Base-by-base conservation (phyloP, 768 basidiomycete genomes). In the Psilocybe cubensis region DNA sequence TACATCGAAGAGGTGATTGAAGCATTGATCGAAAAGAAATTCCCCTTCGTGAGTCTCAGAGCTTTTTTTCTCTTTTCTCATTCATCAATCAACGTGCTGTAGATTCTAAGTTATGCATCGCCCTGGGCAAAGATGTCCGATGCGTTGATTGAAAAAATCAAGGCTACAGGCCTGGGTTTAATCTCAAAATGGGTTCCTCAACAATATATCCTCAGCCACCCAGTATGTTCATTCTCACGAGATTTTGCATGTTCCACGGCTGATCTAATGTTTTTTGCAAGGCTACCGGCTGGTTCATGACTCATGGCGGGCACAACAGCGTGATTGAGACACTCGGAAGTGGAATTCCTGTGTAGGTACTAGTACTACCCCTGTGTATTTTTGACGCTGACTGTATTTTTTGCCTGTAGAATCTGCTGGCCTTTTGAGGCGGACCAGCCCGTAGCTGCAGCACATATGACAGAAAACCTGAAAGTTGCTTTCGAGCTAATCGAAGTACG, bases 1-100 rank as follows among this genome's bases (percentile, higher is more conserved):
- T 61, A 57, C 35, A 38, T 61, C 4, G 56, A 61, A 8, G 60
- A 57, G 41, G 31, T 54, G 7, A 49, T 61, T 10, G 47, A 44
- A n/a, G 60, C 56, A 0, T 41, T 57, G 12, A 47, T 58, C 4
- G 60, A 61, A 35, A 61, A 61, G 44, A 56, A 46, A 11, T 38
- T 61, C 42, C 56, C 60, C 23, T 61, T 61, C 21, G 60, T 61
- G 27, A 18, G 56, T 44, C 17, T 17, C 14, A 11, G 14, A 25
- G 18, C 27, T 21, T 21, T 2, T 4, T 25, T 21, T n/a, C 5
- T 5, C 14, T 14, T 38, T 38, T 11, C 11, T 1, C 14, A 38
- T 17, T 38, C 14, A 38, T n/a, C 35, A 38, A 38, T 18, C 31
- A 33, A 1, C 6, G 5, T 14, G n/a, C n/a, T n/a, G 4, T 38